Percentiles rank a stretch among this genome's conserved stretches.
phyloP scores from a whole-genome alignment of 2,329 filamentous ascomycete species.

The Ophiostoma triangulosporum region DNA sequence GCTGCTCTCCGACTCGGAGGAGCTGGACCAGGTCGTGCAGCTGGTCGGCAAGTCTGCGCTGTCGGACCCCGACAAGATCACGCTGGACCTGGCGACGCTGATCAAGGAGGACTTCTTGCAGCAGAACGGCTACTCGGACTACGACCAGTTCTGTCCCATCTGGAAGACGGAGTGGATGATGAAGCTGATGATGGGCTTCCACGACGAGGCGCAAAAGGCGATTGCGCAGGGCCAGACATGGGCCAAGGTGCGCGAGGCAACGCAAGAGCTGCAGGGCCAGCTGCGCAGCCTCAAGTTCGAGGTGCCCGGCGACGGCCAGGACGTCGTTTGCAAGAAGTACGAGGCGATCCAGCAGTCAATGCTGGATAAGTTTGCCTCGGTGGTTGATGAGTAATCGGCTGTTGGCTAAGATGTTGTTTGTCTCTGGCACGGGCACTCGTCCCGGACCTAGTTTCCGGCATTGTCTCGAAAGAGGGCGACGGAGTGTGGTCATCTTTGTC shows the following conservation, averaged over 20 bases:
- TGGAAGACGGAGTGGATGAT: constrained; percentile 99
- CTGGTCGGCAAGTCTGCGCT: constrained; percentile 94
- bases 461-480: neutral
- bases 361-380: constrained; percentile 94
- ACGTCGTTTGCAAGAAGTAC: constrained; percentile 79
- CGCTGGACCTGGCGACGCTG: constrained; percentile 76
- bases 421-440: neutral
- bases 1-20: constrained; percentile 86
- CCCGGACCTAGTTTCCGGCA: neutral
- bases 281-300: constrained; percentile 96
- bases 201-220: constrained; percentile 94
- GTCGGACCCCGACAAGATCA: constrained; percentile 96
- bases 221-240: constrained; percentile 82
- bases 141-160: constrained; percentile 96
- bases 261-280: constrained; percentile 69
- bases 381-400: constrained; percentile 77
- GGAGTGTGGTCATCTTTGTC: neutral
- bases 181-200: constrained; percentile 97
- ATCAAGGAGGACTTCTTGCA: constrained; percentile 98
- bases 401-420: no score
- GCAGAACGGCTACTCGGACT: constrained; percentile 98
- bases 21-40: constrained; percentile 96
- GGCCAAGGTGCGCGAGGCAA: constrained; percentile 85
- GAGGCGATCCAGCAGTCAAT: constrained; percentile 82
- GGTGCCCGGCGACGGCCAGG: constrained; percentile 72